A percentile compares a stretch with the other conserved stretches of the same genome.
Evolutionary conservation across 306 rosid genomes (phyloP).

Genomic region (Fragaria vesca): DNA sequence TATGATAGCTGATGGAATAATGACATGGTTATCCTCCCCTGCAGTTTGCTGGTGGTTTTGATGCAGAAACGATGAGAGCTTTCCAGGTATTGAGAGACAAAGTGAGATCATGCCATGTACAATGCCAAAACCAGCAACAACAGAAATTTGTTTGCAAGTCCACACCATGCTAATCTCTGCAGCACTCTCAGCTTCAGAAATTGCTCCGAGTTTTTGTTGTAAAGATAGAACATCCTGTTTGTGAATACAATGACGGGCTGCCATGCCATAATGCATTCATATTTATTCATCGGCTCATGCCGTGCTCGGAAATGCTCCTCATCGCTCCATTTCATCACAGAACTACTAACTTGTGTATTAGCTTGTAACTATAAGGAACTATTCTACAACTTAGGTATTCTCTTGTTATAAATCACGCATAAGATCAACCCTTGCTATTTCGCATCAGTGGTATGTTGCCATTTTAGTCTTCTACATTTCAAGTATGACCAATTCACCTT

Average conservation of each 20-base stretch:
- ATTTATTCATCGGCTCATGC: slow-evolving; percentile 8
- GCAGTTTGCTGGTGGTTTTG: slow-evolving; percentile 98
- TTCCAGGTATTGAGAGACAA: slow-evolving; percentile 94
- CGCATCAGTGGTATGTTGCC: neutral
- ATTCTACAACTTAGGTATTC: slow-evolving; percentile 3
- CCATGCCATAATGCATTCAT: slow-evolving; percentile 6
- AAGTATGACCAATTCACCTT: no score
- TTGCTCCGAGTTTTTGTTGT: slow-evolving; percentile 36
- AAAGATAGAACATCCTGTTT: slow-evolving; percentile 42
- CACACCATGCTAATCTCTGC: slow-evolving; percentile 59
- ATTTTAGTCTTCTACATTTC: neutral
- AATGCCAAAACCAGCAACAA: slow-evolving; percentile 76
- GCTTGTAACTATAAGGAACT: neutral
- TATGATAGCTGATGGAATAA: neutral
- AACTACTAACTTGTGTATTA: slow-evolving; percentile 4
- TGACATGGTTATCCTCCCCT: slow-evolving; percentile 11
- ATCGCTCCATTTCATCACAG: neutral
- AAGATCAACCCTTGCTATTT: neutral
- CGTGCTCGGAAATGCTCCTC: slow-evolving; percentile 3
- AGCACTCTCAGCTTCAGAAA: slow-evolving; percentile 84
- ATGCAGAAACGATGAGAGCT: slow-evolving; percentile 92
- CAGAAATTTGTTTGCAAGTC: slow-evolving; percentile 65
- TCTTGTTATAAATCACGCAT: neutral
- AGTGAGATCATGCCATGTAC: slow-evolving; percentile 81
- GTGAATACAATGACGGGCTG: slow-evolving; percentile 37